Evolutionary conservation across 1,284 basidiomycete genomes (phyloP), one percentile per base, ranked within the genome.

Genomic region (Tranzscheliella williamsii): DNA sequence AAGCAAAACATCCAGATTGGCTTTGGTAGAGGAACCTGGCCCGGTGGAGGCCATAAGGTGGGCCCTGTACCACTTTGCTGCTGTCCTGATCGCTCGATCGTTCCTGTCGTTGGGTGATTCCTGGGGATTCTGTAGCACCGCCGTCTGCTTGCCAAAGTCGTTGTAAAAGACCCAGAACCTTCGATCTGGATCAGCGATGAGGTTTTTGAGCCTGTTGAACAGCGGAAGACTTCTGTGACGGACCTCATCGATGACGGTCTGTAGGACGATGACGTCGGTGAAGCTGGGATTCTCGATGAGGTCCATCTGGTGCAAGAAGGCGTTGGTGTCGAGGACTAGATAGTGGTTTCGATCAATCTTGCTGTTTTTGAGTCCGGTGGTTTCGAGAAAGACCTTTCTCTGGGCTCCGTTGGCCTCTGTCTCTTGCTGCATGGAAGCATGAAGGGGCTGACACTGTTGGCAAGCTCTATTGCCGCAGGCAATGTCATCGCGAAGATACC

Each of bases 171-270:
- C 55, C 63, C 66, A 72, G 26, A 68, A 73, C 15, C 66, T 51
- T n/a, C 72, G 60, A 30, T 77, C 75, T 8, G 75, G 68, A 24
- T 76, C 75, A 15, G 56, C 55, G 30, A 77, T 58, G 17, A 77
- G 54, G 23, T 73, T 68, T 32, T 63, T 66, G 24, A 77, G 56
- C 4, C 75, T 66, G 76, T 94, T 96, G 80, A 90, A 92, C 15
- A 98, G 81, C 1, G 95, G 95, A 24, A 98, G 79, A 0, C 90
- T 93, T 22, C 94, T 85, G 78, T 98, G 94, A 45, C 94, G 84
- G 50, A 96, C 91, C 84, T 99, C 95, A 66, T 95, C 90, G 38
- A 96, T 81, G 1, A 96, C 92, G 0, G 94, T 99, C 78, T 98
- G 95, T 1, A 96, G 84, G 11, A 98, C 81, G 42, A 99, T 87